Base-by-base conservation (phyloP, 495 filamentous ascomycete species). In the Hyphodiscus hymeniophilus region DNA sequence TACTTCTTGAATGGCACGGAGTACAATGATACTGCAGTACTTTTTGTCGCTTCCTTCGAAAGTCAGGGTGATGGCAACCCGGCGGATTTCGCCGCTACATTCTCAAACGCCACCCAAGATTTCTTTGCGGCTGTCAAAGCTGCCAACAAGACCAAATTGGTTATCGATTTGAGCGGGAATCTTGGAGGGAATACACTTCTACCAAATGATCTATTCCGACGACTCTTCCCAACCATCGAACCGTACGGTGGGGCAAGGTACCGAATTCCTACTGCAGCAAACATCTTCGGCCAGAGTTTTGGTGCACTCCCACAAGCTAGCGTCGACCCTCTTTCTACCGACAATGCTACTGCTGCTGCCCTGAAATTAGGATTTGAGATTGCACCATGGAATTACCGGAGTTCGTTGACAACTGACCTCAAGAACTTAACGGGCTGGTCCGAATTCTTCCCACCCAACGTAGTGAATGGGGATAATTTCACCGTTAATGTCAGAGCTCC, bases 91-190 rank as follows among this genome's bases (percentile, higher is more conserved):
- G 42, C 60, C 12, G 32, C 55, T 4, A 49, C 55, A 16, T 74
- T 75, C 54, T 67, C 70, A 45, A 45, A 58, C 6, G 60, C 65
- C 0, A 60, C 64, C 10, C 52, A 60, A 18, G 42, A 56, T 0
- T 73, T 75, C 55, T 53, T 77, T 16, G 44, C 50, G 7, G 46
- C 58, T 30, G 63, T 65, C 22, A 50, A 52, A 33, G 51, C 61
- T 18, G 65, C 59, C 13, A 64, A 63, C 6, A 75, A 72, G 52
- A 67, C 61, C 40, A 71, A 70, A 42, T 58, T 81, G 3, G 58
- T 81, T 23, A 74, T 82, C 40, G 77, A 82, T 47, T 50, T 82
- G 1, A 61, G 70, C 1, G 56, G 60, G n/a, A 82, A 82, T 52
- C 61, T 59, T 0, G 77, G 77, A n/a, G 79, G 79, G 13, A 61